Evolutionary conservation across 1,284 basidiomycete species (phyloP), one percentile per base, ranked within the genome.

Genomic region (Leccinum solheimii): DNA sequence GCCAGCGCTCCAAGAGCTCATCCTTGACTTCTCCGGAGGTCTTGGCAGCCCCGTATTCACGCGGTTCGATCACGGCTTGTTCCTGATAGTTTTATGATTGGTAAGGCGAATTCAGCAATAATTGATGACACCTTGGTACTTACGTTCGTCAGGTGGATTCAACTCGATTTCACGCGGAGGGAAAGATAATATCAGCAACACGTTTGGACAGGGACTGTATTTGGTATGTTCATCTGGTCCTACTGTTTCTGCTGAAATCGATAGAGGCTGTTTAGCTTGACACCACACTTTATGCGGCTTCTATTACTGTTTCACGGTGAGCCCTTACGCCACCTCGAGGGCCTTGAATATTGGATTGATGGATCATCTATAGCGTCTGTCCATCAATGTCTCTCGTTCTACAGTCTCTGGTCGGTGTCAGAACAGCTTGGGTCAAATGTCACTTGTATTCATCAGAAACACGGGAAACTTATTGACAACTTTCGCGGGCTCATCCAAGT

Each of bases 101-200:
- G 81, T 81, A 60, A 43, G 66, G 32, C 30, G 19, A 54, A 3
- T 11, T 16, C 13, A 13, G 53, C 19, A 36, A 14, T 8, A 38
- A 34, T 14, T 11, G n/a, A 43, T 43, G 38, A n/a, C 10, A 16
- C 14, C 40, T 49, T 9, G 8, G 3, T 57, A 16, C 50, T 60
- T 19, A 55, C 34, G 8, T 3, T 32, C 38, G 11, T 5, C 26
- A 81, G 82, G 82, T 8, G 81, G 83, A 69, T 83, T 81, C 64
- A 83, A 81, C 60, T 83, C 81, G 0, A 80, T 83, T 8, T 82
- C 81, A 9, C 83, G 82, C 60, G 79, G 78, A n/a, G 82, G 82
- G 5, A 77, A 73, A 55, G 74, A 79, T 59, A 77, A 76, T 49
- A 80, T 83, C 30, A 81, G 78, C 67, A 81, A 83, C 63, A 82